Percentiles rank a stretch among this genome's conserved stretches.
Conservation (phyloP, 2,329 filamentous ascomycete species). For the Calonectria pauciramosa region DNA sequence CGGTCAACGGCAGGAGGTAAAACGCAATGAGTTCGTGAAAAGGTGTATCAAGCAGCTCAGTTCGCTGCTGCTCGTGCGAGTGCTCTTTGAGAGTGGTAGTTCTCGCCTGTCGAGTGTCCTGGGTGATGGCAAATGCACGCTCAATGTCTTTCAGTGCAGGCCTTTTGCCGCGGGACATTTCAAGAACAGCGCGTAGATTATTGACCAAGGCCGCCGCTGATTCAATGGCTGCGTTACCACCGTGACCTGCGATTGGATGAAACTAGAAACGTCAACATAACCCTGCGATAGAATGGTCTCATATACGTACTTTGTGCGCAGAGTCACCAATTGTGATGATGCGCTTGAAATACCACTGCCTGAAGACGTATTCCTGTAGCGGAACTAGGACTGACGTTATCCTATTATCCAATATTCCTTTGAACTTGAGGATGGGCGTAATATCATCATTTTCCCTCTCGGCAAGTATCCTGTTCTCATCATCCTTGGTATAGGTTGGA, state of each 20-base stretch:
- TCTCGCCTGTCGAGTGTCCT: conserved; percentile 14
- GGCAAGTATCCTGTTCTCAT: background rate
- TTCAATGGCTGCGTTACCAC: conserved; percentile 24
- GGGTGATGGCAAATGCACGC: conserved; percentile 15
- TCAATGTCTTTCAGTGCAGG: conserved; percentile 4
- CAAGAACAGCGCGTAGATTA: background rate
- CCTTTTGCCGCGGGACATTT: background rate
- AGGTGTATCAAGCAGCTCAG: conserved; percentile 17
- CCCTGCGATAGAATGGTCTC: background rate
- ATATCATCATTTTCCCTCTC: conserved; percentile 11
- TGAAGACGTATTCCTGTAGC: conserved; percentile 53
- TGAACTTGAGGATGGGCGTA: conserved; percentile 37
- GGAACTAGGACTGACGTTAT: conserved; percentile 49
- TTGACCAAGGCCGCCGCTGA: conserved; percentile 16
- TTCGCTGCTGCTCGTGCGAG: conserved; percentile 21
- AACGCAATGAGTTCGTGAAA: conserved; percentile 14
- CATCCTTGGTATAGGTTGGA: conserved; percentile 4
- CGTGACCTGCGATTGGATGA: conserved; percentile 22
- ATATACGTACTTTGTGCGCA: conserved; percentile 51
- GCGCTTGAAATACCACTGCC: conserved; percentile 54
- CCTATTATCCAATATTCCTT: conserved; percentile 46
- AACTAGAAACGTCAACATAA: background rate
- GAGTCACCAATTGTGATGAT: conserved; percentile 57
- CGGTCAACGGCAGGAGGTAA: conserved; percentile 12
- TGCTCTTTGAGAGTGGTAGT: conserved; percentile 6